Conservation (phyloP, 2,329 filamentous ascomycete species). For the Zarea fungicola region DNA sequence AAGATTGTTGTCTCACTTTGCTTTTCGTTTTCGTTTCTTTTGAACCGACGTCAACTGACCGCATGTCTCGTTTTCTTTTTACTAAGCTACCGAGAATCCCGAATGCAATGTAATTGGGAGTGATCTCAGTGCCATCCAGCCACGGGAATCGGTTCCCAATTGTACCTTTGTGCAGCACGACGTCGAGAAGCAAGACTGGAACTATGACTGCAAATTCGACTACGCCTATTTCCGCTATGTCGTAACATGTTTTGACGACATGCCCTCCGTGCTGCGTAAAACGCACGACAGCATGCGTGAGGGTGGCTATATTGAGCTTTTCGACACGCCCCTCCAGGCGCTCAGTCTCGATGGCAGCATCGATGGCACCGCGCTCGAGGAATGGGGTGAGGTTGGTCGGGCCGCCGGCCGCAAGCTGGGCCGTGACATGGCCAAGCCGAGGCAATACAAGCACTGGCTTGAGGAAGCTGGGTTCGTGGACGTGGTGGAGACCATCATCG, state of each 20-base stretch:
- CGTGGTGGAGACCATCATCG: conserved; percentile 18
- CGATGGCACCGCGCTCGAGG: conserved; percentile 14
- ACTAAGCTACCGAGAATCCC: conserved; percentile 6
- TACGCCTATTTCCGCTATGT: conserved; percentile 49
- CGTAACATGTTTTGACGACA: conserved; percentile 45
- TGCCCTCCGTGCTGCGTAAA: conserved; percentile 40
- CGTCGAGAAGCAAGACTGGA: conserved; percentile 11
- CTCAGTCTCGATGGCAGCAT: conserved; percentile 15
- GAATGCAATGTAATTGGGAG: conserved; percentile 9
- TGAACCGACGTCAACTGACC: neutral
- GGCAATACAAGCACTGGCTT: conserved; percentile 23
- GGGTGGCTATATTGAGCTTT: conserved; percentile 37
- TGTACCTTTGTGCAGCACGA: conserved; percentile 9
- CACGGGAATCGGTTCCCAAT: conserved; percentile 2
- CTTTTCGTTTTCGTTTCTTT: neutral
- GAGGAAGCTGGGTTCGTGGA: conserved; percentile 29
- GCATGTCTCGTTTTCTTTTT: neutral
- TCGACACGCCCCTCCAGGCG: conserved; percentile 24
- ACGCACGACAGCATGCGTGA: conserved; percentile 37
- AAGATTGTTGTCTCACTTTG: neutral
- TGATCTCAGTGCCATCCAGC: conserved; percentile 42
- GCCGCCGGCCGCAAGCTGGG: conserved; percentile 19
- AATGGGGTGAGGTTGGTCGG: conserved; percentile 16
- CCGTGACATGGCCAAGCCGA: conserved; percentile 21
- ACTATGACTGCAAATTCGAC: conserved; percentile 37